Evolutionary conservation across 768 basidiomycete genomes (phyloP), one percentile per base, ranked within the genome.

Genomic region (Suillus clintonianus): DNA sequence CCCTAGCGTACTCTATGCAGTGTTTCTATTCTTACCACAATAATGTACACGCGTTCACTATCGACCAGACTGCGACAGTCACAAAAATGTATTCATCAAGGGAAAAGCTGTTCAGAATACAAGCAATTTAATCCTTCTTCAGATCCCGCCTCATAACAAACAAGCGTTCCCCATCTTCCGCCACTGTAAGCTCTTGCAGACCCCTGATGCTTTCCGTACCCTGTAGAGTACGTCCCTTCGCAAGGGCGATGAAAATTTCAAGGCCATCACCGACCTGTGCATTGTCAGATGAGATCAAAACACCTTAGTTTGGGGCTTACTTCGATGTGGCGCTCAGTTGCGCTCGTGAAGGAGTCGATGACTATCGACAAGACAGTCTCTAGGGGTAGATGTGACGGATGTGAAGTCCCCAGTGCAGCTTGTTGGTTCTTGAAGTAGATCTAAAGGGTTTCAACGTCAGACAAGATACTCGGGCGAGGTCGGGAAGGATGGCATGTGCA

Each of bases 241-340:
- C 86, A 50, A 96, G 82, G 51, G 94, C 89, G 62, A 98, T 83
- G 71, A 90, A 97, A 66, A 97, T 92, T 74, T 99, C 95, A 41
- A 99, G 84, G 4, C 94, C 94, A 75, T 99, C 97, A 50, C 97
- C 97, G 66, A 99, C 96, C 92, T 94, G 47, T 41, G 27, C 43
- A 55, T 62, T 41, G 50, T 48, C 42, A 30, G 68, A 9, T 11
- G 37, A 43, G n/a, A 14, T 61, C 43, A 48, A 43, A 48, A 45
- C 51, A 59, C 61, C 15, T 56, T 61, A 70, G 62, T 48, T 64
- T 47, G 6, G 53, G n/a, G 14, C 39, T 65, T 65, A 92, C 92
- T 87, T 99, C 96, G 73, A 99, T 99, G 78, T 99, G 97, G 67
- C 97, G 88, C 80, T 99, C 97, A 15, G 97, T 99, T 32, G 97